These are phyloP conservation scores for Arachnomyces sp. DNA, from an alignment of 2,329 filamentous ascomycete genomes.

Conservation along the genomic window DNA sequence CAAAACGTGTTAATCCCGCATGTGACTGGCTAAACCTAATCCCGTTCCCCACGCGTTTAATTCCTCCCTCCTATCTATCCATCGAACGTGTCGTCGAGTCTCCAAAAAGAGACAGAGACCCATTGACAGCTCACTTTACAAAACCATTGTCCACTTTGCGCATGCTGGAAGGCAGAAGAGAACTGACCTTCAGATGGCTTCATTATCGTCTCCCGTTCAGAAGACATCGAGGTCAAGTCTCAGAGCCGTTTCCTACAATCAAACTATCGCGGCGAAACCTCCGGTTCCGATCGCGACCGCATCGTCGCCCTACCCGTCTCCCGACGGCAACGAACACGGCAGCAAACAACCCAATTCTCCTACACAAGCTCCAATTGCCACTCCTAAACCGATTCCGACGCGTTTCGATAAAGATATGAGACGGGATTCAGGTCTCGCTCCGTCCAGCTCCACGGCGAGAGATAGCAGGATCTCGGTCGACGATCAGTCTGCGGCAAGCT, in stretches of 20 bases:
- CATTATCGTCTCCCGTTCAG: not conserved
- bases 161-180: too few relatives aligned
- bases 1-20: too few relatives aligned
- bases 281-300: not conserved
- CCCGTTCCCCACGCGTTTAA: too few relatives aligned
- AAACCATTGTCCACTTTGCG: too few relatives aligned
- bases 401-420: not conserved
- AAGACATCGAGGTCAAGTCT: conserved; percentile 4
- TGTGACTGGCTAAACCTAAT: too few relatives aligned
- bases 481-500: conserved; percentile 18
- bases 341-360: too few relatives aligned
- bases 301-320: conserved; percentile 1
- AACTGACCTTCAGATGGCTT: not conserved
- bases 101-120: too few relatives aligned
- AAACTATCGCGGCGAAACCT: not conserved
- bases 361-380: too few relatives aligned
- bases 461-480: conserved; percentile 7
- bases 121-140: too few relatives aligned
- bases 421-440: conserved; percentile 1
- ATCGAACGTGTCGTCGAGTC: too few relatives aligned
- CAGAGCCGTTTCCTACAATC: not conserved
- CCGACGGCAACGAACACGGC: not conserved
- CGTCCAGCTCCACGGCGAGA: conserved; percentile 1
- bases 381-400: not conserved
- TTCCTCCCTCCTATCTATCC: too few relatives aligned